Base-by-base conservation (phyloP, 73 alveolate genomes). In the Durusdinium trenchii region DNA sequence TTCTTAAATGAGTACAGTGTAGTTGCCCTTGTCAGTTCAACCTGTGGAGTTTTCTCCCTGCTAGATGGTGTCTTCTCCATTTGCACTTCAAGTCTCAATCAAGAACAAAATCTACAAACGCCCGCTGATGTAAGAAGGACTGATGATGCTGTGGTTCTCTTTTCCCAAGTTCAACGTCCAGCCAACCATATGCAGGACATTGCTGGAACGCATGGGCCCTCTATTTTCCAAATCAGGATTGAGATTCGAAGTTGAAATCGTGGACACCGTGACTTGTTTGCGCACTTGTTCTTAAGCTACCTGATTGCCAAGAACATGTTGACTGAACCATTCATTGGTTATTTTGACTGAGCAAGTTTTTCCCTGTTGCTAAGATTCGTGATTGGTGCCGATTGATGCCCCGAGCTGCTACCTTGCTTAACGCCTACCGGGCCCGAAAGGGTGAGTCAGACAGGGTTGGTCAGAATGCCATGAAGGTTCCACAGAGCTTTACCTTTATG, bases 341-440 rank as follows among this genome's bases (percentile, higher is more conserved):
- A 71, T 71, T 45, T 45, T 5, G 28, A 16, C 26, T 10, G 23
- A 12, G 0, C 42, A 2, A 0, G 28, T 23, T n/a, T 12, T 45
- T 12, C 57, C 6, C 50, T 12, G 35, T 23, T 4, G 46, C 87
- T 45, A 78, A 81, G 92, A 48, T 81, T 48, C 23, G 92, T 47
- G 92, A 81, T 30, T 81, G 92, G 92, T 26, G 64, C 46, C 47
- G 92, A 28, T 28, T 81, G 71, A 81, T 81, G 92, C 92, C 92
- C 18, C 10, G 47, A 0, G 50, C n/a, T 3, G 69, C 92, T 30
- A 47, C 92, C 10, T 4, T 81, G 92, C 18, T 45, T 10, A 48
- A 81, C 32, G 45, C 50, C 69, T 81, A 81, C 69, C 18, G 69
- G 48, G 92, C 64, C 6, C 69, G 92, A 2, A 81, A 81, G 32